Evolutionary conservation across 1,139 yeast genomes (phyloP), one percentile per base, ranked within the genome.

Genomic region (Candida mesenterica): DNA sequence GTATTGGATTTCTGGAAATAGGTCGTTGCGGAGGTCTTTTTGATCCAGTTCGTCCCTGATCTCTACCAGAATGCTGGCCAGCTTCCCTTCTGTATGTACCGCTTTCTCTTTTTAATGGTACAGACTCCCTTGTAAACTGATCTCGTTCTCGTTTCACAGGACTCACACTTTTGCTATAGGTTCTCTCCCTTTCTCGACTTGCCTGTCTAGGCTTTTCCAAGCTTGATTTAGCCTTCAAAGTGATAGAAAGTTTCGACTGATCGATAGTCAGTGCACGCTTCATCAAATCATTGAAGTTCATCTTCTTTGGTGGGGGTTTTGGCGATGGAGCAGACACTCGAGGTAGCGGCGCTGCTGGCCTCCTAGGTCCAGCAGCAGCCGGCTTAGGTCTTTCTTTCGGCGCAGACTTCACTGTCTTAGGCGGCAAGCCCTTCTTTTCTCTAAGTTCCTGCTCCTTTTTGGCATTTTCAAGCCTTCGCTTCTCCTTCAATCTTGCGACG

Each of bases 271-370:
- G 77, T 0, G 92, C 92, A 50, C 78, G 77, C 45, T 75, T 77
- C 87, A 83, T 82, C 41, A 84, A 62, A 39, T 82, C 87, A 32
- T 72, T 74, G 50, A 81, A 84, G 8, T 79, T 69, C 53, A 81
- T 57, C 49, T 80, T 81, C 46, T 78, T 74, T 9, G 46, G 49
- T 6, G 54, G 51, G 7, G 43, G 52, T 33, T 33, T 35, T 34
- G 36, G 30, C n/a, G 26, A 22, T 27, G 25, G 24, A 4, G 29
- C 20, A 12, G 26, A 6, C n/a, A n/a, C 7, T n/a, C 14, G 6
- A 17, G 24, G 29, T 18, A 20, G n/a, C 5, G 25, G 31, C 5
- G 26, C 19, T 5, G 18, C 28, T 15, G 31, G 9, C 5, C 38
- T 29, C 5, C 31, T 41, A 14, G 43, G 30, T 15, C 34, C 31